Conservation (phyloP, 345 rosid genomes). For the Isatis tinctoria region DNA sequence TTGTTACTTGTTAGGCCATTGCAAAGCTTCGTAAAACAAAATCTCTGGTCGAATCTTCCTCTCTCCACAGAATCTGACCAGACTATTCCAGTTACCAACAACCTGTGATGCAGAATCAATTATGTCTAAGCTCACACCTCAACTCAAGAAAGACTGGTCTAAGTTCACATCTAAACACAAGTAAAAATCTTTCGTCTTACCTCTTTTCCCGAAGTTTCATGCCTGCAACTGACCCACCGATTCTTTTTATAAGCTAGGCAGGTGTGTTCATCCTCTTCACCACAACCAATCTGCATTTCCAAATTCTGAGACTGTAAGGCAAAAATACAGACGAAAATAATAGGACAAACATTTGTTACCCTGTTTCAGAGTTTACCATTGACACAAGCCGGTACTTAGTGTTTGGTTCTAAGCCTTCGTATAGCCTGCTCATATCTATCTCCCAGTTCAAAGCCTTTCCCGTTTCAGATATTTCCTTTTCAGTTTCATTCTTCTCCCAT, state of each 20-base stretch:
- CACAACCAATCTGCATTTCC: conserved; percentile 20
- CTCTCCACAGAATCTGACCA: conserved; percentile 15
- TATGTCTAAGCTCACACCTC: not conserved
- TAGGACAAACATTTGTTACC: not conserved
- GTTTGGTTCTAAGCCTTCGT: conserved; percentile 10
- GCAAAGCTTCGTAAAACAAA: conserved; percentile 16
- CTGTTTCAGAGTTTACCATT: conserved; percentile 20
- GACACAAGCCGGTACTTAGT: conserved; percentile 25
- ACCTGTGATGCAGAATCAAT: not conserved
- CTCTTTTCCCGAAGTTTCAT: conserved; percentile 9
- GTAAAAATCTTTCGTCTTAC: conserved; percentile 7
- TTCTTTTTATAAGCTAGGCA: conserved; percentile 18
- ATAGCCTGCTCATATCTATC: conserved; percentile 26
- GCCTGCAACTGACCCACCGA: conserved; percentile 21
- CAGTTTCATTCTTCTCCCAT: conserved; percentile 24
- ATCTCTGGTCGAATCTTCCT: conserved; percentile 23
- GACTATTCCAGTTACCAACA: conserved; percentile 22
- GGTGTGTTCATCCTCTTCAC: conserved; percentile 5
- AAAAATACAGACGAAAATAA: not conserved
- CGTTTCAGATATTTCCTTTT: conserved; percentile 13
- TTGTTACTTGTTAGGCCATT: not conserved
- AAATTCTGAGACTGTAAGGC: not conserved
- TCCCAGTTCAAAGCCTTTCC: conserved; percentile 17
- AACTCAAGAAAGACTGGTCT: not conserved
- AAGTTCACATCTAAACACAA: no score